phyloP scores from a whole-genome alignment of 305 asterid genomes.

The Rubia tinctorum region DNA sequence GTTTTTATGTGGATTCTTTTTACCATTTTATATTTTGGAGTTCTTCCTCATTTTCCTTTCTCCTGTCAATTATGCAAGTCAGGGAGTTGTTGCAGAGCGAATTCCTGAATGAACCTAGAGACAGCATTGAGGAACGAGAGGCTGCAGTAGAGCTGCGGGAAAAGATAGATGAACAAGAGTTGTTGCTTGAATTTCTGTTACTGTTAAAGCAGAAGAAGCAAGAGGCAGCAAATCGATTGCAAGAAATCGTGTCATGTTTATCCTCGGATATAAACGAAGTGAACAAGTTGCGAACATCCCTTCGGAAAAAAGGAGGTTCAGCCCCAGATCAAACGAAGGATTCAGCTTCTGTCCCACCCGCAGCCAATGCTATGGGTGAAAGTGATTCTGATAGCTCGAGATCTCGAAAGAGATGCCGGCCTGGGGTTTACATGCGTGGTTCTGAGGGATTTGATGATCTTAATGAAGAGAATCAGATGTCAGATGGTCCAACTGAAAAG shows the following conservation, averaged over 20 bases:
- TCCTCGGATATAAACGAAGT: conserved; percentile 85
- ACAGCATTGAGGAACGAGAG: conserved; percentile 75
- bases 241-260: conserved; percentile 57
- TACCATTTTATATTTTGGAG: background rate
- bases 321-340: conserved; percentile 35
- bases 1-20: background rate
- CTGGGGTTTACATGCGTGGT: conserved; percentile 29
- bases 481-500: conserved; percentile 32
- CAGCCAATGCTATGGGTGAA: conserved; percentile 33
- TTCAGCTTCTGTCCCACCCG: conserved; percentile 29
- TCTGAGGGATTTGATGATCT: conserved; percentile 35
- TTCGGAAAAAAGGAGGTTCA: conserved; percentile 43
- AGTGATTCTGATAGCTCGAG: conserved; percentile 59
- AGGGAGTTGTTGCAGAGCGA: conserved; percentile 92
- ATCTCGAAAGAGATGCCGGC: conserved; percentile 72
- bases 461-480: conserved; percentile 31
- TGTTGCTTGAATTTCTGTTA: conserved; percentile 79
- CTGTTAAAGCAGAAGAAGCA: conserved; percentile 72
- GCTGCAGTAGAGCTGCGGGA: conserved; percentile 83
- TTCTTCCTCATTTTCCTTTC: conserved; percentile 17
- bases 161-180: conserved; percentile 83
- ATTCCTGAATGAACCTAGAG: conserved; percentile 78
- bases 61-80: conserved; percentile 16
- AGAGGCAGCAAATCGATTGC: conserved; percentile 59
- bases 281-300: conserved; percentile 49